A percentile compares a stretch with the other conserved stretches of the same genome.
Conservation (phyloP, 2,329 filamentous ascomycete genomes). For the Diaporthe sp. region DNA sequence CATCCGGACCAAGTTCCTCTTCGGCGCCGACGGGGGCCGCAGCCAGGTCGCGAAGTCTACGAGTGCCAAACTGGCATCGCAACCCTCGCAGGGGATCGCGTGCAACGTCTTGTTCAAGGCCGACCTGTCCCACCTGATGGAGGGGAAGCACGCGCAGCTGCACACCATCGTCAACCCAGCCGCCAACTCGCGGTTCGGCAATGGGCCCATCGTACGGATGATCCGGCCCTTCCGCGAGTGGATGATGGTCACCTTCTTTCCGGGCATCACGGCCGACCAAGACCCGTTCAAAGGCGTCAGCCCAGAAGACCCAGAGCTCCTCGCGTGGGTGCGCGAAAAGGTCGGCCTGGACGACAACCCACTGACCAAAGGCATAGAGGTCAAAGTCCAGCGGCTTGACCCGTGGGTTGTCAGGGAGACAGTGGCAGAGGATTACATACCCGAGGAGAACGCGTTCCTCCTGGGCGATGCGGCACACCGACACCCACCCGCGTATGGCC, state of each 20-base stretch:
- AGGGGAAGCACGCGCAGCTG: conserved; percentile 65
- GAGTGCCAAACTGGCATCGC: not conserved
- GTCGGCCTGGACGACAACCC: conserved; percentile 62
- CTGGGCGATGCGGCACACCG: conserved; percentile 67
- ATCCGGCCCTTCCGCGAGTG: conserved; percentile 72
- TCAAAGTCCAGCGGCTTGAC: conserved; percentile 62
- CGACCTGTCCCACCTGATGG: conserved; percentile 67
- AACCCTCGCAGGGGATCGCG: conserved; percentile 33
- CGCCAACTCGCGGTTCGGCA: conserved; percentile 58
- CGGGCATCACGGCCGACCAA: conserved; percentile 50
- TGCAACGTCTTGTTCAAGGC: conserved; percentile 36
- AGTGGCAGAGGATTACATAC: conserved; percentile 64
- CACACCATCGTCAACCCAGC: conserved; percentile 69
- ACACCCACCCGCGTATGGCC: conserved; percentile 64
- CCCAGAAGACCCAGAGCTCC: conserved; percentile 30
- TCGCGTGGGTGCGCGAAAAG: conserved; percentile 54
- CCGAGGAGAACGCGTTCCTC: conserved; percentile 58
- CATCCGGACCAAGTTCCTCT: conserved; percentile 69
- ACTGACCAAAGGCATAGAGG: conserved; percentile 48
- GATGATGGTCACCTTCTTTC: conserved; percentile 56
- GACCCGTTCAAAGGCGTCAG: conserved; percentile 34
- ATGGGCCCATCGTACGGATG: conserved; percentile 64
- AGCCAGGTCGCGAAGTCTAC: conserved; percentile 31
- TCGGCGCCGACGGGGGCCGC: conserved; percentile 64
- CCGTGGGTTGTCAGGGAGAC: conserved; percentile 70